Evolutionary conservation across 2,329 filamentous ascomycete species (phyloP), one percentile per base, ranked within the genome.

Genomic region (Akanthomyces uredinophilus): DNA sequence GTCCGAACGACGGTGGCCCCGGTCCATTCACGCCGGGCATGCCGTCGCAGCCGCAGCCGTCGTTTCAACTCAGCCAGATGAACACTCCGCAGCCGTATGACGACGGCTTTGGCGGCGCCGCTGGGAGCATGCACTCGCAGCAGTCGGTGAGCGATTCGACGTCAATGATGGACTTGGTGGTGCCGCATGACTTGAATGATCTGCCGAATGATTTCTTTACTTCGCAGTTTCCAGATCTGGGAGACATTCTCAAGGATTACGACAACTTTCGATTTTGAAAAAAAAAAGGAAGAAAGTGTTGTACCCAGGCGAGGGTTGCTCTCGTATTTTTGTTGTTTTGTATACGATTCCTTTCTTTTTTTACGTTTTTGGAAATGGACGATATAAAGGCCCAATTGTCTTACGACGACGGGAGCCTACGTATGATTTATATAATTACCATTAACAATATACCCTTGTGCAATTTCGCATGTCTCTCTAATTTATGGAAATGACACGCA

Each of bases 161-260:
- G n/a, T 50, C 52, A 5, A 56, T 51, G 60, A 57, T 56, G 46
- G 60, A 62, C 20, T 27, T 62, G 35, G 44, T 57, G 13, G 37
- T 35, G 24, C 8, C 47, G 44, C 52, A 62, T 18, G 60, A 62
- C 20, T 39, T 62, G 32, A 43, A 35, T 14, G 60, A 62, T n/a
- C 16, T 62, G 24, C 60, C 60, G 2, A 62, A 57, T 37, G 53
- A 62, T 41, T 62, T 62, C 20, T 62, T 62, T 39, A 57, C 60
- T 2, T 56, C 60, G 10, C 60, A 62, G 46, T 62, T 62, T 57
- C 47, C 60, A 4, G 60, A 62, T 20, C 27, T 62, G 10, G 46
- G 60, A 6, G 60, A 62, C n/a, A 62, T 62, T 56, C 44, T 62
- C 24, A 62, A 62, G 14, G 60, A 62, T 27, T 56, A 57, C 16